Percentiles rank a stretch among this genome's conserved stretches.
Evolutionary conservation across 352 stramenopile species (phyloP).

Genomic region (Pythium brassicae): DNA sequence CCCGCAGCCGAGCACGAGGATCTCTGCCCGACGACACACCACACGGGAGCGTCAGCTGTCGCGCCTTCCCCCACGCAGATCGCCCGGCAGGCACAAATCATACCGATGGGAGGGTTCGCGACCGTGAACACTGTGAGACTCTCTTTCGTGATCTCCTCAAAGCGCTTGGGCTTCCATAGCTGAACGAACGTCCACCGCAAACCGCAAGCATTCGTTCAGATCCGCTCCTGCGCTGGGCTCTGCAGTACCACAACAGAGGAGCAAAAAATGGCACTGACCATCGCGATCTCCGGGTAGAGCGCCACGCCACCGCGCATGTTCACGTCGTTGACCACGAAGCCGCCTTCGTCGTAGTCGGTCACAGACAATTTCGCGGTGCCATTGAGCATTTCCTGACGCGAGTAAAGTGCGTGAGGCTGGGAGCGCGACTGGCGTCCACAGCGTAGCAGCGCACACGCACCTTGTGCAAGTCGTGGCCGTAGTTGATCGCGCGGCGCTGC

Average conservation of each 20-base stretch:
- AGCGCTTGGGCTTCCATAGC: constrained; percentile 74
- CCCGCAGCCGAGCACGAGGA: constrained; percentile 79
- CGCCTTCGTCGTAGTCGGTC: constrained; percentile 81
- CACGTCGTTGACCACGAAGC: constrained; percentile 81
- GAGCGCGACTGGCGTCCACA: not conserved
- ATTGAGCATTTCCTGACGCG: constrained; percentile 76
- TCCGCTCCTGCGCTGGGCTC: no score
- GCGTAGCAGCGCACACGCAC: constrained; percentile 14
- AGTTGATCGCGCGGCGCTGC: constrained; percentile 60
- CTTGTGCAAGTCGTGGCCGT: constrained; percentile 84
- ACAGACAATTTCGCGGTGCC: constrained; percentile 75
- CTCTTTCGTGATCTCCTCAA: constrained; percentile 80
- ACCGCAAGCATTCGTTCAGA: no score
- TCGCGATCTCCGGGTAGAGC: constrained; percentile 68
- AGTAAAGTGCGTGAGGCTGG: not conserved
- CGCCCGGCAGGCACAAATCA: no score
- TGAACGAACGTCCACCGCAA: constrained; percentile 14
- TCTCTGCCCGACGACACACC: constrained; percentile 34
- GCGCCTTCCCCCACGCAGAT: no score
- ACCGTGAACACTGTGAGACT: constrained; percentile 74
- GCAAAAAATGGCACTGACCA: constrained; percentile 27
- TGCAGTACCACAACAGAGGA: not conserved
- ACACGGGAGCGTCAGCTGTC: no score
- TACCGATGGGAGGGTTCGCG: constrained; percentile 69
- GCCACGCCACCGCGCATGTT: constrained; percentile 80